Base-by-base conservation (phyloP, 2,329 filamentous ascomycete genomes). In the Stachybotrys echinatus region DNA sequence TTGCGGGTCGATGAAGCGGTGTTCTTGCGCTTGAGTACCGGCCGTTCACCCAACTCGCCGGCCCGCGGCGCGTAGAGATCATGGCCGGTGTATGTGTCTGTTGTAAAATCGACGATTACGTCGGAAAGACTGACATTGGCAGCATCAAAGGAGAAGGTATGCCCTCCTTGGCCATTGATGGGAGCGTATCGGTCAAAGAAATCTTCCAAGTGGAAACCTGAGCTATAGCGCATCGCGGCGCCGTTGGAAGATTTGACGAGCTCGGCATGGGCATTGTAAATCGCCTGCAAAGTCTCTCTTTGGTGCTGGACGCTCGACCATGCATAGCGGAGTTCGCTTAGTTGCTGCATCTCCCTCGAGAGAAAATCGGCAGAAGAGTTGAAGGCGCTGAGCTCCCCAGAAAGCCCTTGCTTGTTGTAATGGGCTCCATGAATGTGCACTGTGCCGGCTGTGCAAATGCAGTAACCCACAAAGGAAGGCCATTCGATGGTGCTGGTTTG, bases 361-460 rank as follows among this genome's bases (percentile, higher is more conserved):
- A 95, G 66, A 50, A 90, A 90, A 27, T 92, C 86, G 6, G 84
- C 65, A 5, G 79, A 80, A 49, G 69, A 65, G 71, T 79, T 59
- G 74, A 89, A 76, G 72, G 92, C 59, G 73, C 79, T 83, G 75
- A 72, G 83, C 68, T 69, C 81, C 56, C 64, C 81, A 31, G 63
- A 68, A 43, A 58, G 66, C 12, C 69, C 68, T 37, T 69, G 70
- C 57, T 76, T 79, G 55, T 80, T 82, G 65, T 95, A 95, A 61
- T 94, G 85, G 6, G 87, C 83, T 12, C 90, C 90, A 61, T 95
- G 90, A 10, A 95, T 85, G 61, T 95, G 90, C 1, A 95, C 89
- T 0, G 90, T 95, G 5, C 88, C 90, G 2, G 90, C 90, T 2
- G 89, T 92, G 66, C 85, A 89, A 45, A 95, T 83, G 61, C 89